Conservation (phyloP, 352 stramenopile genomes). For the Phytophthora brassicae region DNA sequence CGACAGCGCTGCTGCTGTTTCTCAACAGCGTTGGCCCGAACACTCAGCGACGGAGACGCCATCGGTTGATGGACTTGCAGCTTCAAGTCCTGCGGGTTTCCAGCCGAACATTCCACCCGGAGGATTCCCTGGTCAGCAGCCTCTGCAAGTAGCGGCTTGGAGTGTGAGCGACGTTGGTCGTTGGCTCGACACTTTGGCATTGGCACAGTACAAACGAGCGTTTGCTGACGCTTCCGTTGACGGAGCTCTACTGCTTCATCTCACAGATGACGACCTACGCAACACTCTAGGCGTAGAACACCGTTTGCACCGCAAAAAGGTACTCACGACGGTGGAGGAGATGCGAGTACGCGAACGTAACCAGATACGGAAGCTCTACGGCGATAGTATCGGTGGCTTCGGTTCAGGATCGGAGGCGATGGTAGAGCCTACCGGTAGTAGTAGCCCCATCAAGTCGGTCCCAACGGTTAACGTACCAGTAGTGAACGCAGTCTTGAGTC, state of each 20-base stretch:
- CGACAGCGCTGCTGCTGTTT: conserved; percentile 65
- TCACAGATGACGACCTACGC: conserved; percentile 91
- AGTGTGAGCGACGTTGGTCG: conserved; percentile 87
- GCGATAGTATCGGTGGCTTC: conserved; percentile 7
- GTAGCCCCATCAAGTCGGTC: neutral
- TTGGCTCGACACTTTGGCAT: conserved; percentile 89
- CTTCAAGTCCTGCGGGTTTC: conserved; percentile 31
- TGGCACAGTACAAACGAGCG: conserved; percentile 89
- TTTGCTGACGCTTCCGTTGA: conserved; percentile 90
- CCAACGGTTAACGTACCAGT: too few species aligned
- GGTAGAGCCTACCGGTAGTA: conserved; percentile 5
- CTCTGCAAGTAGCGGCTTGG: conserved; percentile 72
- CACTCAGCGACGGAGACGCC: conserved; percentile 28
- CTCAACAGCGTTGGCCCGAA: conserved; percentile 65
- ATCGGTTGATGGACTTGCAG: neutral
- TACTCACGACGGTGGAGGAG: conserved; percentile 87
- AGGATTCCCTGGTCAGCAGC: conserved; percentile 66
- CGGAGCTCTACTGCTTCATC: conserved; percentile 87
- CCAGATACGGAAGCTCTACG: conserved; percentile 51
- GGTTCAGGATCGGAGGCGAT: conserved; percentile 1
- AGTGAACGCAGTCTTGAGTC: neutral
- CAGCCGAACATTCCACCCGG: conserved; percentile 47
- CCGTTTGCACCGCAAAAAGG: conserved; percentile 95
- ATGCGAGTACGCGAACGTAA: conserved; percentile 57
- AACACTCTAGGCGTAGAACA: conserved; percentile 96